phyloP scores from a whole-genome alignment of 1,139 yeast genomes.

The Geotrichum phurueaensis region DNA sequence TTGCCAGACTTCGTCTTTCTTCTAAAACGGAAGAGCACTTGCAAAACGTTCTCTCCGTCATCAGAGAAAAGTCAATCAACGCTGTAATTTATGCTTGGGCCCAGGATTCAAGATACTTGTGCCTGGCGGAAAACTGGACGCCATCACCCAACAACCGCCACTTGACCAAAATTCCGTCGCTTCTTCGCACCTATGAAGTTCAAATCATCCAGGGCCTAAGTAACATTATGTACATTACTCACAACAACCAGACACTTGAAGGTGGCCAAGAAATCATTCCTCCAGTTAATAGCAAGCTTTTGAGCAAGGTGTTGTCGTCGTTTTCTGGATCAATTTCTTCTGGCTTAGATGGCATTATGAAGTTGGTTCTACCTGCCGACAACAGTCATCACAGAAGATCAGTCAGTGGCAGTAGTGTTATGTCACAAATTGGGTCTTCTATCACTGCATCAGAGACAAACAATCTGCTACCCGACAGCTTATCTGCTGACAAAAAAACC shows the following conservation, averaged over 20 bases:
- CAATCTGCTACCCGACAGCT: constrained; percentile 29
- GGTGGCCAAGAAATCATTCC: constrained; percentile 32
- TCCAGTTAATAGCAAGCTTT: constrained; percentile 45
- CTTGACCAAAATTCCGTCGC: constrained; percentile 28
- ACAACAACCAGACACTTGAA: constrained; percentile 19
- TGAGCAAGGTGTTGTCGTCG: constrained; percentile 40
- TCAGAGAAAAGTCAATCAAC: constrained; percentile 42
- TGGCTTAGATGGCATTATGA: constrained; percentile 27
- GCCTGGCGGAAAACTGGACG: constrained; percentile 42
- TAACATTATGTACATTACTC: constrained; percentile 26
- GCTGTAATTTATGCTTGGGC: constrained; percentile 48
- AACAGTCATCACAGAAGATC: constrained; percentile 11
- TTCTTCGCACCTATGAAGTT: constrained; percentile 31
- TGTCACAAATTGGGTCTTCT: constrained; percentile 7
- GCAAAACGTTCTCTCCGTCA: constrained; percentile 35
- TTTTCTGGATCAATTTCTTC: constrained; percentile 37
- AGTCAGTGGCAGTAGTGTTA: constrained; percentile 13
- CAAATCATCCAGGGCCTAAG: constrained; percentile 31
- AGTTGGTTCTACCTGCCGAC: constrained; percentile 14
- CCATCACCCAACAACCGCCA: constrained; percentile 20
- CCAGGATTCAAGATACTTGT: constrained; percentile 43
- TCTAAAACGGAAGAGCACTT: constrained; percentile 37
- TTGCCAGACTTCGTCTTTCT: constrained; percentile 42
- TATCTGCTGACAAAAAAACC: constrained; percentile 37
- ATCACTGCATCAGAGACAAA: constrained; percentile 19